Base-by-base conservation (phyloP, 495 filamentous ascomycete species). In the Talaromyces adpressus region DNA sequence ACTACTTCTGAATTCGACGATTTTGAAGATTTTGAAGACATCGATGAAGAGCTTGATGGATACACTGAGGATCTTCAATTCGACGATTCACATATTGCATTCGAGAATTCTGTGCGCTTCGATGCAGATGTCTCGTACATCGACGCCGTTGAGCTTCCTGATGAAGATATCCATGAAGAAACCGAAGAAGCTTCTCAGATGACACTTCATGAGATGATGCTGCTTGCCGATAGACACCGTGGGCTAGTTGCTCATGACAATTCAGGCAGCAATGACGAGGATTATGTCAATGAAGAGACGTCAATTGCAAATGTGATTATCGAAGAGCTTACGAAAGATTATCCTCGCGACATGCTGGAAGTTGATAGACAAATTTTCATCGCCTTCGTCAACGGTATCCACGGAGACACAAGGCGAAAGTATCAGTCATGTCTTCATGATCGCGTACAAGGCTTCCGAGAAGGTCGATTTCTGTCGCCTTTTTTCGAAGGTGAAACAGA, bases 121-220 rank as follows among this genome's bases (percentile, higher is more conserved):
- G 72, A 73, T 60, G 45, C 72, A 18, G 64, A 75, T 0, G 66
- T 81, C 36, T 58, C 68, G 29, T 81, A 79, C 63, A 77, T 79
- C 39, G 77, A 76, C 22, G 67, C 71, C 0, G 63, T 69, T 22
- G 65, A 73, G 51, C 45, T 63, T 57, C 59, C 64, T 8, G 64
- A 73, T 22, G 72, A 75, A 22, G 70, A 77, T 9, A 65, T 66
- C 23, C 57, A 25, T 16, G 14, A 66, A 18, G 65, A 68, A 51
- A 16, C 36, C 3, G 70, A 72, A 27, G 70, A 72, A 27, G 63
- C 68, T 36, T 11, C 49, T 7, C 70, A 71, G 45, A 73, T 79
- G 72, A 81, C 78, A 7, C 72, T 71, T 34, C 78, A 81, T 67
- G 78, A 81, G 62, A 69, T 79, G 69, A 79, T 79, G 75, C 65